Evolutionary conservation across 352 stramenopile genomes (phyloP).

Genomic region (Pythium graminicola): DNA sequence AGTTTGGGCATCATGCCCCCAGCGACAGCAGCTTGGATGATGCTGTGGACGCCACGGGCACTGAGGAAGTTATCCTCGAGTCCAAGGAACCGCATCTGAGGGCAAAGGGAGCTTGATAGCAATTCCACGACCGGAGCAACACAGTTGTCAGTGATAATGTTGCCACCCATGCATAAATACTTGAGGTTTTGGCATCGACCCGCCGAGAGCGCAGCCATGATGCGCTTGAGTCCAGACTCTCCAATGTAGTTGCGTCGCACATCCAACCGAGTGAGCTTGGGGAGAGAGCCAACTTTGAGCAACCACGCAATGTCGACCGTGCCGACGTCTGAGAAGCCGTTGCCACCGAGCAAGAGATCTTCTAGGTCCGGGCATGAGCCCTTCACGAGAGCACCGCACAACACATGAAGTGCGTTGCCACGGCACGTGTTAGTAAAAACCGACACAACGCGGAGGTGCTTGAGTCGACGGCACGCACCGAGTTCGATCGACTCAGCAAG

Average conservation of each 20-base stretch:
- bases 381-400: slow-evolving; percentile 62
- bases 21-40: slow-evolving; percentile 65
- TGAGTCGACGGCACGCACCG: slow-evolving; percentile 51
- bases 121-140: slow-evolving; percentile 62
- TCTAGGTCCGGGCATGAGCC: slow-evolving; percentile 55
- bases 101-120: slow-evolving; percentile 50
- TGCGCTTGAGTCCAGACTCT: slow-evolving; percentile 63
- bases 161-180: slow-evolving; percentile 80
- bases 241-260: slow-evolving; percentile 79
- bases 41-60: slow-evolving; percentile 58
- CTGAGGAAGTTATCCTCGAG: slow-evolving; percentile 82
- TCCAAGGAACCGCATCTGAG: slow-evolving; percentile 72
- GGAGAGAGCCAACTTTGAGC: slow-evolving; percentile 52
- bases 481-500: slow-evolving; percentile 61
- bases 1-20: slow-evolving; percentile 82
- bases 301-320: slow-evolving; percentile 69
- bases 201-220: slow-evolving; percentile 51
- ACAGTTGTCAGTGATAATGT: slow-evolving; percentile 81
- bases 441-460: slow-evolving; percentile 54
- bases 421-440: slow-evolving; percentile 77
- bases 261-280: slow-evolving; percentile 61
- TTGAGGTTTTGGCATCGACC: slow-evolving; percentile 56
- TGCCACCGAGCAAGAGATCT: slow-evolving; percentile 63
- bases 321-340: slow-evolving; percentile 68
- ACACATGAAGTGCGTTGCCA: slow-evolving; percentile 55